phyloP scores from a whole-genome alignment of 768 basidiomycete genomes.

The Cyclocybe aegerita region DNA sequence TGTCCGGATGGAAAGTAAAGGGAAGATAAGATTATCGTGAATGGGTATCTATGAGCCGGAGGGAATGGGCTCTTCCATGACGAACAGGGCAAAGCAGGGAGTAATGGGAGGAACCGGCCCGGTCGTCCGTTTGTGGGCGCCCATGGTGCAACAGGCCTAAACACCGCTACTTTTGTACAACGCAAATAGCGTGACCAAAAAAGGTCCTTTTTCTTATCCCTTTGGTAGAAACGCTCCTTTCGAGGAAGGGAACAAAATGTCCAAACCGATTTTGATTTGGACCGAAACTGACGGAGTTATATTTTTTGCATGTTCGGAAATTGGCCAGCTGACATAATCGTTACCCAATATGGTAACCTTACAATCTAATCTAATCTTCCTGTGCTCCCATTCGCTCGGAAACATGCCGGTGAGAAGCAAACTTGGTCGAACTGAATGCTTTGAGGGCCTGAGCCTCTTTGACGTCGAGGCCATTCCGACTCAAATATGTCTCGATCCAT shows the following conservation, averaged over 20 bases:
- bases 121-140: no score
- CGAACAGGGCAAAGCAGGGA: no score
- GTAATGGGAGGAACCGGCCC: no score
- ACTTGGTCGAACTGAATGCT: slow-evolving; percentile 28
- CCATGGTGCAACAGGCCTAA: background rate
- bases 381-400: slow-evolving; percentile 13
- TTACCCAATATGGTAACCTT: slow-evolving; percentile 2
- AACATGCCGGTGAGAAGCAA: slow-evolving; percentile 24
- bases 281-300: slow-evolving; percentile 20
- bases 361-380: slow-evolving; percentile 13
- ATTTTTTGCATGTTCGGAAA: background rate
- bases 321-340: slow-evolving; percentile 9
- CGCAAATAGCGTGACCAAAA: background rate
- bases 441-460: slow-evolving; percentile 28
- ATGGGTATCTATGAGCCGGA: no score
- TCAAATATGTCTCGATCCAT: slow-evolving; percentile 37
- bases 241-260: slow-evolving; percentile 6
- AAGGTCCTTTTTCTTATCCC: background rate
- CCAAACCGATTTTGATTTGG: slow-evolving; percentile 15
- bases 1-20: no score
- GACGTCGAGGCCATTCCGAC: slow-evolving; percentile 18
- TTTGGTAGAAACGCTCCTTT: slow-evolving; percentile 16
- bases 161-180: slow-evolving; percentile 6
- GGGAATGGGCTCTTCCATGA: no score
- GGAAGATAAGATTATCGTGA: no score